Evolutionary conservation across 2,329 filamentous ascomycete genomes (phyloP), one percentile per base, ranked within the genome.

Genomic region (Cryphonectria naterciae): DNA sequence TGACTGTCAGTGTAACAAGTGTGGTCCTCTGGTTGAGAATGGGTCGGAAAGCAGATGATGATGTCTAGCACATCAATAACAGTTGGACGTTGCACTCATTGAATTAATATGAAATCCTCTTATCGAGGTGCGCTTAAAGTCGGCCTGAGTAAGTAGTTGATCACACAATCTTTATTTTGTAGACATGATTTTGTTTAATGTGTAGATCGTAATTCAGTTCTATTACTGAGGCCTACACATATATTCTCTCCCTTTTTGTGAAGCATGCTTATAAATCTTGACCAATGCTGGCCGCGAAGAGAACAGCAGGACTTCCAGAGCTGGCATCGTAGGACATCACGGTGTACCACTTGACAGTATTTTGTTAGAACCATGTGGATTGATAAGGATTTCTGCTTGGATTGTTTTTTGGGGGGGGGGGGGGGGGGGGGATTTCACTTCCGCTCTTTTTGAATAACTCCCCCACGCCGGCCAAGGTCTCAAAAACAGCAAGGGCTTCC

Each of bases 361-460:
- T 19, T 2, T 49, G 28, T 65, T 49, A 65, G 43, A 5, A 8
- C 15, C 11, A 4, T 37, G 28, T n/a, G 11, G 41, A 19, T 6
- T 22, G 25, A 25, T n/a, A 28, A 41, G 13, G 61, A 10, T 2
- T 62, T n/a, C 13, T 22, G 11, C 17, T 17, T 39, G n/a, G 10
- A n/a, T 37, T 39, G 37, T n/a, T n/a, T n/a, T n/a, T n/a, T n/a
- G n/a, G n/a, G n/a, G n/a, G 1, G 37, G 1, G 37, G 37, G 10
- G 37, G 8, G 58, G 25, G 28, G 28, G 1, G 32, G 52, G 13
- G 15, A 11, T 17, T n/a, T 22, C 11, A 35, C 63, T 65, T 37
- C 52, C 63, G 39, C 66, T 69, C 68, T 69, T 69, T 62, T 66
- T 65, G 39, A 69, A 69, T 4, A 63, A n/a, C n/a, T n/a, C n/a